Evolutionary conservation across 192 early-diverging fungal genomes (phyloP).

Genomic region (Umbelopsis sp.): DNA sequence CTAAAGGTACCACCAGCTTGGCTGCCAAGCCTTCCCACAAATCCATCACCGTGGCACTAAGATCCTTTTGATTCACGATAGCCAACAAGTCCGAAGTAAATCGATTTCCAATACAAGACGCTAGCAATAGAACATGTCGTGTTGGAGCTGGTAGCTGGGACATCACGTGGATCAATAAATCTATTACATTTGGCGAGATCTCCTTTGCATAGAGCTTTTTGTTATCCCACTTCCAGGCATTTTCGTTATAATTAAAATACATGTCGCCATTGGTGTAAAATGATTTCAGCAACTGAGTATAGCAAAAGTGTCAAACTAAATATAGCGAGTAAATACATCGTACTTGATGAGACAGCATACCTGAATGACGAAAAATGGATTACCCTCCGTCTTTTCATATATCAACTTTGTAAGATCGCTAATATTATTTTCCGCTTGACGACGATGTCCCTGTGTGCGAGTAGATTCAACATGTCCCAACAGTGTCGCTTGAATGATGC

Average conservation of each 20-base stretch:
- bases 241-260: constrained; percentile 26
- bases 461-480: constrained; percentile 2
- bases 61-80: constrained; percentile 25
- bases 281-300: constrained; percentile 30
- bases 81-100: constrained; percentile 32
- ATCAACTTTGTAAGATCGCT: constrained; percentile 1
- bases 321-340: too few species aligned
- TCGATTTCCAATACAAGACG: constrained; percentile 42
- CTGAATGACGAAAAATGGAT: constrained; percentile 40
- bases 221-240: constrained; percentile 35
- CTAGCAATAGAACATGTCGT: constrained; percentile 31
- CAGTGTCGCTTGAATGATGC: constrained; percentile 12
- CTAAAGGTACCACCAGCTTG: constrained; percentile 33
- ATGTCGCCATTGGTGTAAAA: constrained; percentile 25
- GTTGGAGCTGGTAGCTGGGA: constrained; percentile 25
- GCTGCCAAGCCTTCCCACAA: constrained; percentile 34
- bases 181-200: constrained; percentile 41
- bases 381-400: constrained; percentile 34
- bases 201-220: constrained; percentile 11
- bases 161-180: constrained; percentile 33
- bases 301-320: not conserved
- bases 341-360: not conserved
- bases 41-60: constrained; percentile 26
- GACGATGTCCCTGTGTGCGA: not conserved
- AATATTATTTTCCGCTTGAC: not conserved